A percentile compares a stretch with the other conserved stretches of the same genome.
These are phyloP conservation scores for Mycena polygramma DNA, from an alignment of 768 basidiomycete genomes.

Conservation along the genomic window DNA sequence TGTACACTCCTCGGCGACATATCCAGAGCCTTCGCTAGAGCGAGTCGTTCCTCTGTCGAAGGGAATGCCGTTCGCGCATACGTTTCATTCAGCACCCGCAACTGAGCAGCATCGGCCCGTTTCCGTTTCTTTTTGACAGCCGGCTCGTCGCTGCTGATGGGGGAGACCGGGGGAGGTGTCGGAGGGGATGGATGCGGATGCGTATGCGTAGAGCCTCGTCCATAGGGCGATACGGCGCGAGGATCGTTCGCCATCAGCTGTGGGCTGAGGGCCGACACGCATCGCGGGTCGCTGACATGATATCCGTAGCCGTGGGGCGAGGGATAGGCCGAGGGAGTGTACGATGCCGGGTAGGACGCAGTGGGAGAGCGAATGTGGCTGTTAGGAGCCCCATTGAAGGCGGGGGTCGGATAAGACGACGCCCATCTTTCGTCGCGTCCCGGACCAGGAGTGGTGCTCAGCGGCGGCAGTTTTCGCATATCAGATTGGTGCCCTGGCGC, in stretches of 20 bases:
- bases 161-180: slow-evolving; percentile 60
- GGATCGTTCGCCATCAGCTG: slow-evolving; percentile 47
- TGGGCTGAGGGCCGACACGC: slow-evolving; percentile 14
- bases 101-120: slow-evolving; percentile 83
- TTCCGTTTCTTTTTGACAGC: slow-evolving; percentile 90
- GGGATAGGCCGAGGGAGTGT: slow-evolving; percentile 58
- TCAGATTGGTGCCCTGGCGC: slow-evolving; percentile 62
- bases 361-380: slow-evolving; percentile 72
- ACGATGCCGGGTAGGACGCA: slow-evolving; percentile 70
- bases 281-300: slow-evolving; percentile 40
- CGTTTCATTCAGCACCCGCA: slow-evolving; percentile 85
- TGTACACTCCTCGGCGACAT: slow-evolving; percentile 91
- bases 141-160: slow-evolving; percentile 69
- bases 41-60: slow-evolving; percentile 87
- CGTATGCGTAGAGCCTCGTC: slow-evolving; percentile 48
- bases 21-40: slow-evolving; percentile 80
- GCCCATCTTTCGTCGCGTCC: slow-evolving; percentile 64
- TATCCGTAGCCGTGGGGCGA: slow-evolving; percentile 57
- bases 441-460: slow-evolving; percentile 58
- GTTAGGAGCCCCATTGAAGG: slow-evolving; percentile 51
- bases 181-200: slow-evolving; percentile 46
- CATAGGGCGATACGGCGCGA: slow-evolving; percentile 60
- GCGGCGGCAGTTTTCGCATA: slow-evolving; percentile 71
- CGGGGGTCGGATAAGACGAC: slow-evolving; percentile 52
- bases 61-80: slow-evolving; percentile 89